These are phyloP conservation scores for Fusarium zealandicum DNA, from an alignment of 2,329 filamentous ascomycete genomes.

Conservation along the genomic window DNA sequence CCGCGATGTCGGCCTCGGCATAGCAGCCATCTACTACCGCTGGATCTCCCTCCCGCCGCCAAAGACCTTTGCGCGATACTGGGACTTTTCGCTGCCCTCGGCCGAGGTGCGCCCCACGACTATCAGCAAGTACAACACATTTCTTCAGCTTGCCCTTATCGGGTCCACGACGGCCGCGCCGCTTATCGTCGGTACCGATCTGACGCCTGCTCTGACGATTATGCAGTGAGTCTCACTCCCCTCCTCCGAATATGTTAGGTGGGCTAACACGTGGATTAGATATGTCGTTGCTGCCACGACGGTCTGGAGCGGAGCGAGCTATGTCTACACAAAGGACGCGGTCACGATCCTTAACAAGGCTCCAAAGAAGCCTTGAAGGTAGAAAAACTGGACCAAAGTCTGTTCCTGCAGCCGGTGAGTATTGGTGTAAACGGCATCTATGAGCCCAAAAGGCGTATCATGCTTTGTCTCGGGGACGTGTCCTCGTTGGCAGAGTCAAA, in stretches of 20 bases:
- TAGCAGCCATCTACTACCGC: conserved; percentile 92
- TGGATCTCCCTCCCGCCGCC: conserved; percentile 93
- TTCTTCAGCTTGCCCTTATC: conserved; percentile 86
- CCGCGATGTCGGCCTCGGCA: conserved; percentile 80
- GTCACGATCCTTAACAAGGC: conserved; percentile 76
- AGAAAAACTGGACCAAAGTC: neutral
- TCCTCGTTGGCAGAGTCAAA: neutral
- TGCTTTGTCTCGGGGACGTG: neutral
- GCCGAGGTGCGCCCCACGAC: conserved; percentile 84
- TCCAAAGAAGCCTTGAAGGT: conserved; percentile 27
- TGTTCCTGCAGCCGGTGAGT: neutral
- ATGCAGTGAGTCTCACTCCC: conserved; percentile 64
- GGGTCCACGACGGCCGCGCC: conserved; percentile 84
- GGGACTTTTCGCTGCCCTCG: conserved; percentile 93
- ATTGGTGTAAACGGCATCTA: neutral
- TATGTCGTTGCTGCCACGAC: conserved; percentile 89
- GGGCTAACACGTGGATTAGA: conserved; percentile 51
- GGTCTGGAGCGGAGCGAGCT: conserved; percentile 91
- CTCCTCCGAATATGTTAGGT: neutral
- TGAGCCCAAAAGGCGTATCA: neutral
- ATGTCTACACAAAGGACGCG: conserved; percentile 88
- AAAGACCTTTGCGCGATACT: conserved; percentile 91
- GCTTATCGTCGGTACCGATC: conserved; percentile 69
- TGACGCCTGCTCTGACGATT: conserved; percentile 62
- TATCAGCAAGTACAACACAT: conserved; percentile 93